phyloP scores from a whole-genome alignment of 1,284 basidiomycete species.

The Hymenochaete sp. region DNA sequence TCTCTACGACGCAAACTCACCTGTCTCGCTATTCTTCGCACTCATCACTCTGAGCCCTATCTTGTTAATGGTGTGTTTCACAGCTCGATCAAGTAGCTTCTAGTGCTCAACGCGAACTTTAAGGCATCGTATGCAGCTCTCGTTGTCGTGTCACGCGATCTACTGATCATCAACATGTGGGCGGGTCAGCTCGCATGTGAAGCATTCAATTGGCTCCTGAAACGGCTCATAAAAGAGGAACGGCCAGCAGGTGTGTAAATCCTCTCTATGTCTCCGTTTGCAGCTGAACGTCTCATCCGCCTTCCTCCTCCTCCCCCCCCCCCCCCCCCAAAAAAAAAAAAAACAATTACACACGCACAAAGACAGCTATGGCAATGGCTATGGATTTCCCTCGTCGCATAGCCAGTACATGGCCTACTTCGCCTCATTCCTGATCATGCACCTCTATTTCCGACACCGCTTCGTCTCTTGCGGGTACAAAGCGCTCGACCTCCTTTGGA shows the following conservation, averaged over 20 bases:
- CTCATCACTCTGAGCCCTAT: conserved; percentile 69
- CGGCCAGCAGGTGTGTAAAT: conserved; percentile 54
- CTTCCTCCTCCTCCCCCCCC: conserved; percentile 2
- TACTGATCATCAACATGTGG: conserved; percentile 76
- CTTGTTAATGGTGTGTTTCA: conserved; percentile 54
- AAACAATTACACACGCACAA: background rate
- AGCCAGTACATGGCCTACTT: conserved; percentile 89
- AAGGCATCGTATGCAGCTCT: conserved; percentile 75
- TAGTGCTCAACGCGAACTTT: conserved; percentile 15
- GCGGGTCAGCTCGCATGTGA: conserved; percentile 71
- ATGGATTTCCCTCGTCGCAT: conserved; percentile 83
- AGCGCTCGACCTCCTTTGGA: conserved; percentile 43
- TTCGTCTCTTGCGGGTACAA: conserved; percentile 46
- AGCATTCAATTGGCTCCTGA: conserved; percentile 62
- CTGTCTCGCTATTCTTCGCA: conserved; percentile 53
- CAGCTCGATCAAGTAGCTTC: conserved; percentile 5
- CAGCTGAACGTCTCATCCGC: background rate
- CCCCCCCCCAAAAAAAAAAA: too few species aligned
- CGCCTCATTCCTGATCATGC: conserved; percentile 63
- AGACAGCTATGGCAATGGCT: conserved; percentile 63
- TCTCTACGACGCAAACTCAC: conserved; percentile 58
- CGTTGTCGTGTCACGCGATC: conserved; percentile 68
- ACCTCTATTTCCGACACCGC: conserved; percentile 63
- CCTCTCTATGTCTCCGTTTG: too few species aligned
- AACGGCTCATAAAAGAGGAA: conserved; percentile 58